Evolutionary conservation across 345 rosid genomes (phyloP).

Genomic region (Pelargonium nanum): DNA sequence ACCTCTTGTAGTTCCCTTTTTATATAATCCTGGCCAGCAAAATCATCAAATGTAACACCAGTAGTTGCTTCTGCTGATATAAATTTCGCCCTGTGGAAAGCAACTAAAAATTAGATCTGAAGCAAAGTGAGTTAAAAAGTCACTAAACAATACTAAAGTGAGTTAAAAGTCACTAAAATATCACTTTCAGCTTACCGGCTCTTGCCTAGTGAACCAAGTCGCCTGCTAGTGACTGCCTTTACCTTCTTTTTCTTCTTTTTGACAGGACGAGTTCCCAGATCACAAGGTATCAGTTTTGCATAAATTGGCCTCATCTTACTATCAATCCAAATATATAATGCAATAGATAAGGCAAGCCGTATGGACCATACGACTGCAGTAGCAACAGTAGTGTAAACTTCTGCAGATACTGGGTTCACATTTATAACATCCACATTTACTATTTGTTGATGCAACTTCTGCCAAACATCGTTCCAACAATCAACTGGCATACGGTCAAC

Average conservation of each 20-base stretch:
- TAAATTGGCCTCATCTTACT: conserved; percentile 72
- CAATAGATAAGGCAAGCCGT: conserved; percentile 75
- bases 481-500: conserved; percentile 91
- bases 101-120: conserved; percentile 4
- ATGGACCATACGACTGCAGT: conserved; percentile 86
- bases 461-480: conserved; percentile 93
- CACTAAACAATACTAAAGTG: neutral
- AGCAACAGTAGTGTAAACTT: conserved; percentile 71
- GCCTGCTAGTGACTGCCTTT: conserved; percentile 58
- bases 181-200: conserved; percentile 52
- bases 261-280: conserved; percentile 52
- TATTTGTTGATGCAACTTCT: conserved; percentile 81
- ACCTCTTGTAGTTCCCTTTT: conserved; percentile 85
- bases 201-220: conserved; percentile 89
- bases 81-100: conserved; percentile 61
- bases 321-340: conserved; percentile 72
- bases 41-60: conserved; percentile 90
- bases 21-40: conserved; percentile 96
- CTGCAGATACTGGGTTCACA: conserved; percentile 69
- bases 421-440: conserved; percentile 73
- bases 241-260: conserved; percentile 25
- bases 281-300: conserved; percentile 85
- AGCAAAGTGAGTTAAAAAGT: neutral
- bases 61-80: conserved; percentile 95
- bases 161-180: conserved; percentile 6